These are phyloP conservation scores for Penstemon barbatus DNA, from an alignment of 257 asterid genomes.

Conservation along the genomic window DNA sequence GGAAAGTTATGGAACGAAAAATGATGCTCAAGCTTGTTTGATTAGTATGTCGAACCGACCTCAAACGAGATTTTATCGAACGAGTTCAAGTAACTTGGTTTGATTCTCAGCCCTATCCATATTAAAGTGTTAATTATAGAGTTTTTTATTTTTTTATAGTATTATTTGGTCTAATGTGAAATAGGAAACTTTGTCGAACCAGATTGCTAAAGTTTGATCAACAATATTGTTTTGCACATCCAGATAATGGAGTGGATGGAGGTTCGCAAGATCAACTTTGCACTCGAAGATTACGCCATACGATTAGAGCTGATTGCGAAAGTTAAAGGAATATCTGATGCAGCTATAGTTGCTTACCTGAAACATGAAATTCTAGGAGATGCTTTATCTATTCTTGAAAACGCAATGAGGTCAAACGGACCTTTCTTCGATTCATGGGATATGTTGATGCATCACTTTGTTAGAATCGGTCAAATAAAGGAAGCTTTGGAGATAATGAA, in stretches of 20 bases:
- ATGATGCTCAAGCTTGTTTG: too few species aligned
- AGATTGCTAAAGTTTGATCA: too few species aligned
- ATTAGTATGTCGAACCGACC: too few species aligned
- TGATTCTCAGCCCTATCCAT: neutral
- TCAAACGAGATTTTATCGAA: too few species aligned
- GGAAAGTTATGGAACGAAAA: too few species aligned
- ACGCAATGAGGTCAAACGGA: conserved; percentile 48
- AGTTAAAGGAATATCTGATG: conserved; percentile 63
- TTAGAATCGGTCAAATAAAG: conserved; percentile 37
- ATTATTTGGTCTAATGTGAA: too few species aligned
- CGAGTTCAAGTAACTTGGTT: too few species aligned
- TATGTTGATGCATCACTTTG: conserved; percentile 45
- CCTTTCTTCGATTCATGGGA: conserved; percentile 60
- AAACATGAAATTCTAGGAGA: conserved; percentile 49
- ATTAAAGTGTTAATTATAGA: neutral
- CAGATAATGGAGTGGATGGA: conserved; percentile 91
- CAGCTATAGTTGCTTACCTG: conserved; percentile 56
- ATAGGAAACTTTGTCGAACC: too few species aligned
- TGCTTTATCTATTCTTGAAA: conserved; percentile 48
- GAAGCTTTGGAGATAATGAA: conserved; percentile 52
- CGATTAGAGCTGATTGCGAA: conserved; percentile 66
- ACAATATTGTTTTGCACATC: conserved; percentile 18
- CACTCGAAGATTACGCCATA: conserved; percentile 43
- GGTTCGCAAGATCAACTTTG: conserved; percentile 48
- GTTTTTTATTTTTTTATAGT: too few species aligned